These are phyloP conservation scores for Phytophthora lateralis DNA, from an alignment of 352 stramenopile genomes.

Conservation along the genomic window DNA sequence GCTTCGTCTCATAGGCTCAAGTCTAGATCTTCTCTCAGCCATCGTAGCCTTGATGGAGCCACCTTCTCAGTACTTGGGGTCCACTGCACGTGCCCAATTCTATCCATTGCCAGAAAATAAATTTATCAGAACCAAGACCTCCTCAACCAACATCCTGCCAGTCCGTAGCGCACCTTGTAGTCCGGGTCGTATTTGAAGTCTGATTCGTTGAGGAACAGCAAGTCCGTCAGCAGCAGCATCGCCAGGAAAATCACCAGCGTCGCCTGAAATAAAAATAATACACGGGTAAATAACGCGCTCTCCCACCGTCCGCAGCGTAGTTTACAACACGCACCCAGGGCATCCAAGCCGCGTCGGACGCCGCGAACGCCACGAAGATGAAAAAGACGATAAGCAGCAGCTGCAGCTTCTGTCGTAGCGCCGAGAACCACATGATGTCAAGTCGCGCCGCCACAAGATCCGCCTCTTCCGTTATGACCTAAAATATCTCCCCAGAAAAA, in stretches of 20 bases:
- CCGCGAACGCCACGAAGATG: conserved; percentile 80
- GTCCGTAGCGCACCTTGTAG: conserved; percentile 65
- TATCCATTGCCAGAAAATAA: conserved; percentile 18
- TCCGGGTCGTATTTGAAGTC: conserved; percentile 87
- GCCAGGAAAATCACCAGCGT: conserved; percentile 79
- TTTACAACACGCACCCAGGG: conserved; percentile 62
- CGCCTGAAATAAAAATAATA: conserved; percentile 38
- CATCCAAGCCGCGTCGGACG: conserved; percentile 79
- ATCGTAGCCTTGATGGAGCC: background rate
- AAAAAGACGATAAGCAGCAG: conserved; percentile 85
- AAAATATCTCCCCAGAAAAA: background rate
- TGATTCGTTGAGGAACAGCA: conserved; percentile 72
- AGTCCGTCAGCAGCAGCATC: conserved; percentile 72
- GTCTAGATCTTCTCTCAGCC: background rate
- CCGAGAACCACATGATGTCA: conserved; percentile 72
- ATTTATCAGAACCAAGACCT: background rate
- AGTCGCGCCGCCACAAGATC: conserved; percentile 28
- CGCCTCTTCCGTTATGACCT: conserved; percentile 3
- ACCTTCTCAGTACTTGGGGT: conserved; percentile 73
- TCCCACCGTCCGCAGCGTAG: background rate
- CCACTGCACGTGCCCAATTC: conserved; percentile 79
- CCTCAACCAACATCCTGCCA: too few species aligned
- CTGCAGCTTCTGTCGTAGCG: conserved; percentile 78
- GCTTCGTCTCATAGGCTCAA: too few species aligned
- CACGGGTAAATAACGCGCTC: background rate